phyloP scores from a whole-genome alignment of 257 asterid genomes.

The Misopates orontium region DNA sequence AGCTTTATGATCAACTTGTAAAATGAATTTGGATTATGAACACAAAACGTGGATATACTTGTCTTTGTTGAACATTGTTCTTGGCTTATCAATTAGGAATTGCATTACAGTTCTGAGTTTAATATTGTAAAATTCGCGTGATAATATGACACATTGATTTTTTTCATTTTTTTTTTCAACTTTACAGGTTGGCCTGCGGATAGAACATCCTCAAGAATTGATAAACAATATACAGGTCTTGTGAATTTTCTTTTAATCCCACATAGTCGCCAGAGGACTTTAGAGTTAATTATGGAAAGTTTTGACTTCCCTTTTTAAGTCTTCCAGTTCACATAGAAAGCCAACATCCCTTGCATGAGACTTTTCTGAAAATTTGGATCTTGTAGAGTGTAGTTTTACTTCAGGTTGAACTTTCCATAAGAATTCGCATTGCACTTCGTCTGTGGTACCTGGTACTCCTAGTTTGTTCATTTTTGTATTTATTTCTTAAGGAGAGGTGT shows the following conservation, averaged over 20 bases:
- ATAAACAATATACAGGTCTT: conserved; percentile 82
- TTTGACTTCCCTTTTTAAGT: not conserved
- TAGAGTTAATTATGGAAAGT: not conserved
- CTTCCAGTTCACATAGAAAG: not conserved
- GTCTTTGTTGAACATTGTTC: conserved; percentile 13
- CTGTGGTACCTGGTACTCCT: not conserved
- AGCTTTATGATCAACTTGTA: conserved; percentile 8
- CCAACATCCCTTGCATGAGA: conserved; percentile 2
- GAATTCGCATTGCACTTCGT: not conserved
- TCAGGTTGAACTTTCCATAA: not conserved
- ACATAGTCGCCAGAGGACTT: not conserved
- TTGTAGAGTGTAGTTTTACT: not conserved
- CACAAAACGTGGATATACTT: not conserved
- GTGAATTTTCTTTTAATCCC: not conserved
- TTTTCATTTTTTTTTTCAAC: conserved; percentile 9
- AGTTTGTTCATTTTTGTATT: too few species aligned
- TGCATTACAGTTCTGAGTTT: conserved; percentile 5
- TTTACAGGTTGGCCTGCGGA: conserved; percentile 81
- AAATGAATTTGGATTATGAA: conserved; percentile 7
- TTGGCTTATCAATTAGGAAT: conserved; percentile 16
- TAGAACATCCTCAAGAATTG: conserved; percentile 95
- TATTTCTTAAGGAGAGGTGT: too few species aligned
- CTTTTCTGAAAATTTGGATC: too few species aligned
- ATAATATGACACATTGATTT: conserved; percentile 4
- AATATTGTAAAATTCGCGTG: conserved; percentile 18